phyloP scores from a whole-genome alignment of 257 asterid genomes.

The Penstemon eatonii region DNA sequence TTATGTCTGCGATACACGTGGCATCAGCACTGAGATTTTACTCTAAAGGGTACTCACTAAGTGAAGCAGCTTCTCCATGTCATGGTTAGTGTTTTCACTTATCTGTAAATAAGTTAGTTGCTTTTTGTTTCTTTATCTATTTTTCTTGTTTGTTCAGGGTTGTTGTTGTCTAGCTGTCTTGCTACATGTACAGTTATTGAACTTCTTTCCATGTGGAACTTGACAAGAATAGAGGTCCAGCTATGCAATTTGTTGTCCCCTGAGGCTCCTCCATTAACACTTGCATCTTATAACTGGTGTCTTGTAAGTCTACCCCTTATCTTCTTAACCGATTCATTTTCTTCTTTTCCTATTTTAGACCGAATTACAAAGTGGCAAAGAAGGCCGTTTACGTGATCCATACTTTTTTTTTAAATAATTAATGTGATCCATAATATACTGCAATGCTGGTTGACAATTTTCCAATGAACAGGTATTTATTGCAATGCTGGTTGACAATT shows the following conservation, averaged over 20 bases:
- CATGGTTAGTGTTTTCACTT: slow-evolving; percentile 53
- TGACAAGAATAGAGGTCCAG: slow-evolving; percentile 95
- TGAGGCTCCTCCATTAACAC: slow-evolving; percentile 88
- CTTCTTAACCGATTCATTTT: neutral
- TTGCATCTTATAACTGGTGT: slow-evolving; percentile 91
- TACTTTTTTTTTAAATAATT: neutral
- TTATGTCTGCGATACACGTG: slow-evolving; percentile 76
- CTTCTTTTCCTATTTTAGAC: neutral
- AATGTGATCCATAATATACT: slow-evolving; percentile 9
- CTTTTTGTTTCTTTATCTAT: slow-evolving; percentile 3
- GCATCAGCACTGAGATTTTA: slow-evolving; percentile 71
- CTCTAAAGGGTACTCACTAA: slow-evolving; percentile 51
- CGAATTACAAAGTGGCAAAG: too few species aligned
- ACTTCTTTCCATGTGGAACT: slow-evolving; percentile 97
- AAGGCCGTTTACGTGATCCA: neutral
- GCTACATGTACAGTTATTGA: slow-evolving; percentile 66
- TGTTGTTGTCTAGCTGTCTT: slow-evolving; percentile 54
- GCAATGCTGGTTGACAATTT: slow-evolving; percentile 29
- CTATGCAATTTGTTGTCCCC: slow-evolving; percentile 93
- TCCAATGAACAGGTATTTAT: slow-evolving; percentile 69
- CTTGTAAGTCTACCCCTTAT: slow-evolving; percentile 58
- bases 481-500: slow-evolving; percentile 96
- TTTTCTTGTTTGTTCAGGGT: slow-evolving; percentile 50
- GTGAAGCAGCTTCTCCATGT: slow-evolving; percentile 54
- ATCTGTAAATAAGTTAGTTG: neutral